Percentiles rank a stretch among this genome's conserved stretches.
Evolutionary conservation across 495 filamentous ascomycete genomes (phyloP).

Genomic region (Aspergillus ostianus): DNA sequence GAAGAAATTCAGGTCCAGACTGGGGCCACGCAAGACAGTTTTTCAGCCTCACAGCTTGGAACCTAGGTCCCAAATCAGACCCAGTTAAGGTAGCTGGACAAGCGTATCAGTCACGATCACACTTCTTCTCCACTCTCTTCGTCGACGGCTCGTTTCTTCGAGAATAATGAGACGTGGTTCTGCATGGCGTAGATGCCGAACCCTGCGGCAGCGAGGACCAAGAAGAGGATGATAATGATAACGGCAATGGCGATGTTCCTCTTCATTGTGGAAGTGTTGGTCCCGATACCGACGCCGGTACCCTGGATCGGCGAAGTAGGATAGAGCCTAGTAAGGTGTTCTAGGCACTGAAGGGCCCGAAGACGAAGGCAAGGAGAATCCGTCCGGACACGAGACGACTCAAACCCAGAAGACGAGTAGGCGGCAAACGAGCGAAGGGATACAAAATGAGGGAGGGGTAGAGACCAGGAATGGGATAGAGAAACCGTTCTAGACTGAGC

Average conservation of each 20-base stretch:
- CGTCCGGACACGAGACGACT: background rate
- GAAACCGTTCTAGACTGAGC: background rate
- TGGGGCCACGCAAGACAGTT: background rate
- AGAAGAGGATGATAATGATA: constrained; percentile 78
- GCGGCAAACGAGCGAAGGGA: background rate
- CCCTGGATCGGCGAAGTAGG: background rate
- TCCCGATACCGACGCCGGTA: background rate
- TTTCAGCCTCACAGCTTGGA: background rate
- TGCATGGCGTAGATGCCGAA: constrained; percentile 64
- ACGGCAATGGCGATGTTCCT: constrained; percentile 78
- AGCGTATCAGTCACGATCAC: constrained; percentile 7
- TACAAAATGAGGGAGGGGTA: background rate
- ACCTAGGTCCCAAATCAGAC: background rate
- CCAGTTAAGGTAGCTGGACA: background rate
- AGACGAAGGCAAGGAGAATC: background rate
- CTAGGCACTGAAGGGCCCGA: background rate
- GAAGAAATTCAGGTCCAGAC: background rate
- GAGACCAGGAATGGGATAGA: no score
- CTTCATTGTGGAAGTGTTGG: constrained; percentile 49
- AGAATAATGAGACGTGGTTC: constrained; percentile 43
- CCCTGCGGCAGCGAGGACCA: constrained; percentile 66
- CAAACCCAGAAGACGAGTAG: background rate
- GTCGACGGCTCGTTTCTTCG: constrained; percentile 32
- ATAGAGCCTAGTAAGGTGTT: background rate
- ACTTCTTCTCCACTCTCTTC: constrained; percentile 43